Percentiles rank a stretch among this genome's conserved stretches.
Conservation (phyloP, 176 grass and related monocot species). For the Areca catechu region DNA sequence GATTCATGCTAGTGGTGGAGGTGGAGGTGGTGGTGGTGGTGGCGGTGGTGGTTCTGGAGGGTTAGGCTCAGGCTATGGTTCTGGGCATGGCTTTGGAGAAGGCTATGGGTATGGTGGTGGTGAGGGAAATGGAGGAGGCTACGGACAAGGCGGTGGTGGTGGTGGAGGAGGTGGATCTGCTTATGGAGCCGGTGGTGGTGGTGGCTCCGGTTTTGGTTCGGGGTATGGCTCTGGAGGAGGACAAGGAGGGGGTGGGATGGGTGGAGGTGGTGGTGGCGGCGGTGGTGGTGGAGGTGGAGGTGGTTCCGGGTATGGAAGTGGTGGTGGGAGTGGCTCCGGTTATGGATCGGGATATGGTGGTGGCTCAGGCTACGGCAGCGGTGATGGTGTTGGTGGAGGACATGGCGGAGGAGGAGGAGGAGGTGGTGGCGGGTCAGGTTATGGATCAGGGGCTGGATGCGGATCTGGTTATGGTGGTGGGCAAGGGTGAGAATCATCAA, state of each 20-base stretch:
- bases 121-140: not conserved
- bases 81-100: too few species aligned
- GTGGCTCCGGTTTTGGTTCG: constrained; percentile 8
- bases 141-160: not conserved
- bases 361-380: constrained; percentile 14
- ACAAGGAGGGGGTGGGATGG: not conserved
- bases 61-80: constrained; percentile 1
- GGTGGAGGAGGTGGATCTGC: not conserved
- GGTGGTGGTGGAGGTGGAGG: not conserved
- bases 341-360: constrained; percentile 14
- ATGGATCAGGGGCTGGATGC: not conserved
- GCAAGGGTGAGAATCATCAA: not conserved
- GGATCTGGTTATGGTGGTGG: not conserved
- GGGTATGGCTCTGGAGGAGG: not conserved
- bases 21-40: not conserved
- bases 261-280: not conserved
- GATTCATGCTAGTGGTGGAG: not conserved
- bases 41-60: not conserved
- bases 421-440: not conserved
- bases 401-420: not conserved
- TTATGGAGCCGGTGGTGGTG: constrained; percentile 12
- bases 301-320: constrained; percentile 1
- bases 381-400: not conserved
- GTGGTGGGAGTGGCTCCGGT: not conserved
- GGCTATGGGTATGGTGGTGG: too few species aligned